Evolutionary conservation across 208 protist genomes (phyloP).

Genomic region (Wallacemonas sp.): DNA sequence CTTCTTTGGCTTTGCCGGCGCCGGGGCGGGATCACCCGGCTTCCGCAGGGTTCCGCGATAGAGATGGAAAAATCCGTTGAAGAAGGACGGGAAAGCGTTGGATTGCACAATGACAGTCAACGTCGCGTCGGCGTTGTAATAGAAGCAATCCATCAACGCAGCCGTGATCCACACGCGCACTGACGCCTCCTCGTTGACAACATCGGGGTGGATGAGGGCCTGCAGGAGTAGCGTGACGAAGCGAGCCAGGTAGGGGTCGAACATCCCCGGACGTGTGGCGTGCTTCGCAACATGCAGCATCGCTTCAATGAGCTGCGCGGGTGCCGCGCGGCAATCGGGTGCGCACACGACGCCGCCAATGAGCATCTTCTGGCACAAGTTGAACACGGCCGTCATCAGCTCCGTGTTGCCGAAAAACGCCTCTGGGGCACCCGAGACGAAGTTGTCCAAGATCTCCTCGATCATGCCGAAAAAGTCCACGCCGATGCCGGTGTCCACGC

Average conservation of each 20-base stretch:
- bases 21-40: not conserved
- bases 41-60: slow-evolving; percentile 48
- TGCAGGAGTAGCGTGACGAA: slow-evolving; percentile 73
- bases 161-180: slow-evolving; percentile 81
- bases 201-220: slow-evolving; percentile 60
- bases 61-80: slow-evolving; percentile 73
- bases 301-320: slow-evolving; percentile 81
- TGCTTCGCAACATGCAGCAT: slow-evolving; percentile 88
- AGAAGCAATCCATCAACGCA: slow-evolving; percentile 86
- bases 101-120: slow-evolving; percentile 48
- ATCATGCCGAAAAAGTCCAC: slow-evolving; percentile 85
- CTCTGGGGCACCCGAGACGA: slow-evolving; percentile 60
- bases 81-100: slow-evolving; percentile 72
- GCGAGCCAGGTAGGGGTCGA: slow-evolving; percentile 59
- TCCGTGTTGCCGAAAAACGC: slow-evolving; percentile 59
- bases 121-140: slow-evolving; percentile 74
- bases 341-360: slow-evolving; percentile 52
- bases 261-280: slow-evolving; percentile 33
- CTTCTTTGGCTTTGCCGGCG: slow-evolving; percentile 22
- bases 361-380: slow-evolving; percentile 84
- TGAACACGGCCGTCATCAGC: slow-evolving; percentile 75
- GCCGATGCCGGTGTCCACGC: slow-evolving; percentile 74
- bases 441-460: slow-evolving; percentile 87
- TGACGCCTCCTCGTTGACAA: slow-evolving; percentile 44
- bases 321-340: slow-evolving; percentile 53